Evolutionary conservation across 495 filamentous ascomycete species (phyloP).

Genomic region (Neurospora sp.): DNA sequence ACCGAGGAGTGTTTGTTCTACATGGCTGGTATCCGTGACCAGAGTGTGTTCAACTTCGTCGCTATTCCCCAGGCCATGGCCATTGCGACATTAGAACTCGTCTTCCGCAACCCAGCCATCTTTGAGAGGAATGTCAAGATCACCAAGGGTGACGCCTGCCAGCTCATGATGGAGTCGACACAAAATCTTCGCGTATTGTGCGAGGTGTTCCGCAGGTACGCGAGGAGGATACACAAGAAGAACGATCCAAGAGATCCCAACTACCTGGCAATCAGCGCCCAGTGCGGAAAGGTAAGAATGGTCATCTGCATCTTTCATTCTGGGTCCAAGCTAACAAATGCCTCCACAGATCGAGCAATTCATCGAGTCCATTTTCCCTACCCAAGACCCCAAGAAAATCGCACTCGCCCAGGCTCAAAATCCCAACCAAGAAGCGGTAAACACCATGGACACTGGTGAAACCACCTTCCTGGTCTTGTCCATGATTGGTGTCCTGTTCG

Average conservation of each 20-base stretch:
- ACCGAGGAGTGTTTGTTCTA: conserved; percentile 94
- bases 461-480: conserved; percentile 24
- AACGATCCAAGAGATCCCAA: conserved; percentile 91
- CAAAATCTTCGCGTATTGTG: conserved; percentile 77
- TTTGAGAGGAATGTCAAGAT: conserved; percentile 91
- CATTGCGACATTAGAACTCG: conserved; percentile 83
- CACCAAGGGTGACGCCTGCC: conserved; percentile 86
- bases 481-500: conserved; percentile 22
- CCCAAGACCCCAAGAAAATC: conserved; percentile 42
- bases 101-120: conserved; percentile 85
- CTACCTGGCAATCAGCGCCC: conserved; percentile 83
- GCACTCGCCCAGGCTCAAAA: conserved; percentile 18
- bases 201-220: conserved; percentile 65
- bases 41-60: conserved; percentile 99
- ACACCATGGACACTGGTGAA: conserved; percentile 24
- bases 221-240: conserved; percentile 80
- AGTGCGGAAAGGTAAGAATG: conserved; percentile 69
- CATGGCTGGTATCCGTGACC: conserved; percentile 89
- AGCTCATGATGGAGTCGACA: conserved; percentile 82
- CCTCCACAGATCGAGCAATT: conserved; percentile 79
- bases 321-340: conserved; percentile 1
- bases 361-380: conserved; percentile 89
- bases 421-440: conserved; percentile 9
- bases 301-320: not conserved
- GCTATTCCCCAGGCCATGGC: conserved; percentile 99